These are phyloP conservation scores for Metschnikowia dekortorum DNA, from an alignment of 805 yeast genomes.

Conservation along the genomic window DNA sequence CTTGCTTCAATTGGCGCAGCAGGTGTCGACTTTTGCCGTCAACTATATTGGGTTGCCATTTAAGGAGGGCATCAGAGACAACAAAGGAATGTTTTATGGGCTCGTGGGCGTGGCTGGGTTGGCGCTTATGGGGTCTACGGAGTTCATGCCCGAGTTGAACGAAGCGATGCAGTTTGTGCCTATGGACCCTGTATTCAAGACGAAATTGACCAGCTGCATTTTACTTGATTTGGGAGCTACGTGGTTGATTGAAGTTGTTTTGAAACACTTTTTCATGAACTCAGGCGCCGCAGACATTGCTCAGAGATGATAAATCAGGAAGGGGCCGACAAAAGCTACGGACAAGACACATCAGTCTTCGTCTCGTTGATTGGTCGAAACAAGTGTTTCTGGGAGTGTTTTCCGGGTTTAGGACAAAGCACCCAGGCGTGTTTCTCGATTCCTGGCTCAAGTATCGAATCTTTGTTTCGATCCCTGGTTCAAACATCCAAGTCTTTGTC, in stretches of 20 bases:
- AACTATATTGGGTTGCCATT: conserved; percentile 97
- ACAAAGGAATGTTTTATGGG: conserved; percentile 97
- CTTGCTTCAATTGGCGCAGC: conserved; percentile 90
- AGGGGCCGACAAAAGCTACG: too few relatives aligned
- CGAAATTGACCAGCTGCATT: conserved; percentile 69
- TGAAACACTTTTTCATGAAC: conserved; percentile 85
- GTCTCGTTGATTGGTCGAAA: too few relatives aligned
- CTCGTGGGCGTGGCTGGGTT: conserved; percentile 84
- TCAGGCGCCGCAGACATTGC: conserved; percentile 92
- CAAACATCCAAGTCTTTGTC: too few relatives aligned
- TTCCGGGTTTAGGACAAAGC: too few relatives aligned
- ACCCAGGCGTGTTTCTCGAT: too few relatives aligned
- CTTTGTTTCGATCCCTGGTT: too few relatives aligned
- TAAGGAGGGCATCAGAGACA: conserved; percentile 83
- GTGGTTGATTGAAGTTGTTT: conserved; percentile 71
- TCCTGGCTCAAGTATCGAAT: too few relatives aligned
- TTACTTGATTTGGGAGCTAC: conserved; percentile 71
- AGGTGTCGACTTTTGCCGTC: conserved; percentile 95
- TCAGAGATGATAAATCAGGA: conserved; percentile 19
- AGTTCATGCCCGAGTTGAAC: conserved; percentile 89
- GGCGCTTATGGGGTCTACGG: conserved; percentile 90
- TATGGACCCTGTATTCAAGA: conserved; percentile 70
- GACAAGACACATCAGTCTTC: too few relatives aligned
- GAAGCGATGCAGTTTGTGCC: conserved; percentile 89
- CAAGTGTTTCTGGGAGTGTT: too few relatives aligned